Conservation (phyloP, 208 protist genomes). For the Vickermania spadyakhi region DNA sequence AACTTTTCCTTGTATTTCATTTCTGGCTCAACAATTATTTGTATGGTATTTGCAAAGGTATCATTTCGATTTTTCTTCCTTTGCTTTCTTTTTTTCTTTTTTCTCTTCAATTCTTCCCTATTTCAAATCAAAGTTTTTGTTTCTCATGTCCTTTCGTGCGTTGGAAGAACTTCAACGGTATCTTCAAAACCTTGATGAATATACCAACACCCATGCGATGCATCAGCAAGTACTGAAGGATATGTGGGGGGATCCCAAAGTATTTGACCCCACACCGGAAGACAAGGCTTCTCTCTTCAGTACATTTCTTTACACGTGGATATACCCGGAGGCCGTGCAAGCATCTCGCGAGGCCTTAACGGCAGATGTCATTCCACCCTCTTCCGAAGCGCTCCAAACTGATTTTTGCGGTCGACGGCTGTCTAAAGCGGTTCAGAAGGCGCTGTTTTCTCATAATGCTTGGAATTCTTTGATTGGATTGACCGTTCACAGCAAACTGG, state of each 20-base stretch:
- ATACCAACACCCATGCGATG: no score
- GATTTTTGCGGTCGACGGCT: slow-evolving; percentile 26
- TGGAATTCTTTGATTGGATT: slow-evolving; percentile 36
- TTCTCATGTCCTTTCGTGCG: no score
- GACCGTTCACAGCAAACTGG: slow-evolving; percentile 17
- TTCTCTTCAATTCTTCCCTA: no score
- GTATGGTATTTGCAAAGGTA: no score
- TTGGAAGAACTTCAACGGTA: no score
- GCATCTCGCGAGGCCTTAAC: slow-evolving; percentile 31
- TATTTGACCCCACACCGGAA: slow-evolving; percentile 9
- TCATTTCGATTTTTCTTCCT: no score
- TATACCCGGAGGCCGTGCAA: slow-evolving; percentile 19
- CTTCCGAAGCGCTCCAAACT: slow-evolving; percentile 15
- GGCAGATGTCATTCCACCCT: slow-evolving; percentile 19
- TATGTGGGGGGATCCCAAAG: background rate
- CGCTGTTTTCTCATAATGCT: slow-evolving; percentile 20
- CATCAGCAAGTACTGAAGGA: background rate
- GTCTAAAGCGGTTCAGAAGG: slow-evolving; percentile 19
- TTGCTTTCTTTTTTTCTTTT: no score
- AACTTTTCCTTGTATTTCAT: no score
- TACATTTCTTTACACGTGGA: slow-evolving; percentile 33
- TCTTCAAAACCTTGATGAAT: no score
- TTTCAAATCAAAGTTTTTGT: no score
- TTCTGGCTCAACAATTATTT: no score
- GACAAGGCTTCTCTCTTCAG: slow-evolving; percentile 25